Percentiles rank a stretch among this genome's conserved stretches.
phyloP scores from a whole-genome alignment of 2,329 filamentous ascomycete species.

The Ascochyta pisi region DNA sequence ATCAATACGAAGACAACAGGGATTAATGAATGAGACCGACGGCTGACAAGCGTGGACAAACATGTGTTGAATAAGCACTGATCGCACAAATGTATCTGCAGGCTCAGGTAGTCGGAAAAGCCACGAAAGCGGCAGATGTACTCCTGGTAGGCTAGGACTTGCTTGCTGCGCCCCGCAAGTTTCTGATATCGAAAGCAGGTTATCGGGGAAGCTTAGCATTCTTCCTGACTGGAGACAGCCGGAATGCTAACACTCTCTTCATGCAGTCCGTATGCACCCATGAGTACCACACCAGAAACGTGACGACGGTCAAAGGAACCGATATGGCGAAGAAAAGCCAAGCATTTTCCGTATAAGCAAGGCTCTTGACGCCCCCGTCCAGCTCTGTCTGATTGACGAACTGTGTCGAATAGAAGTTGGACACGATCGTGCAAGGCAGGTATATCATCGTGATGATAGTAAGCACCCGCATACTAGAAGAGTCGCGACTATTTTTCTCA shows the following conservation, averaged over 20 bases:
- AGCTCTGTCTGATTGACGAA: slow-evolving; percentile 27
- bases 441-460: slow-evolving; percentile 38
- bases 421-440: slow-evolving; percentile 33
- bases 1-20: not conserved
- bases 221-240: not conserved
- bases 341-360: slow-evolving; percentile 26
- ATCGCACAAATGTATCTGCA: not conserved
- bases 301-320: slow-evolving; percentile 28
- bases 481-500: slow-evolving; percentile 31
- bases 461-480: slow-evolving; percentile 30
- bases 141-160: not conserved
- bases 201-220: not conserved
- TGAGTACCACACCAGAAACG: slow-evolving; percentile 27
- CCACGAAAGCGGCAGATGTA: not conserved
- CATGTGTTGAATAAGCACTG: not conserved
- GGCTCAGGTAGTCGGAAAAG: not conserved
- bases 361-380: slow-evolving; percentile 4
- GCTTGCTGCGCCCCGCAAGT: not conserved
- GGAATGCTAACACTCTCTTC: not conserved
- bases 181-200: slow-evolving; percentile 1
- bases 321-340: slow-evolving; percentile 37
- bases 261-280: slow-evolving; percentile 17
- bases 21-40: not conserved
- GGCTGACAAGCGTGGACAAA: not conserved
- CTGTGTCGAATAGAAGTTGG: slow-evolving; percentile 37